Base-by-base conservation (phyloP, 1,139 yeast species). In the Suhomyces kunorum region DNA sequence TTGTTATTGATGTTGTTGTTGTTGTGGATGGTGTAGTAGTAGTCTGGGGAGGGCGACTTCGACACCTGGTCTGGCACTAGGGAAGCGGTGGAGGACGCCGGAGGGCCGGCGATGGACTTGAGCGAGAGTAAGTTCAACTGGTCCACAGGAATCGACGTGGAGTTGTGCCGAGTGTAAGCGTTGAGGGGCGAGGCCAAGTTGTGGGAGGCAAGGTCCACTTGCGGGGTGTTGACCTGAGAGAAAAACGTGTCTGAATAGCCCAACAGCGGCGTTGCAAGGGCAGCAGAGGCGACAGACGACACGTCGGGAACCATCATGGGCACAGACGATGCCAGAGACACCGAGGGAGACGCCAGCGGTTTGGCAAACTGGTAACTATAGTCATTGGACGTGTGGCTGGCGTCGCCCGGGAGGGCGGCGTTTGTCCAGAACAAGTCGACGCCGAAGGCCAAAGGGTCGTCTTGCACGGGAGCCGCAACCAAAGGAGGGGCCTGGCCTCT, bases 81-180 rank as follows among this genome's bases (percentile, higher is more conserved):
- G 14, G 36, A 20, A 18, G 42, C 28, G 18, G 40, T 13, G 6
- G 40, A 29, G 14, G 38, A 13, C n/a, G 27, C 6, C 11, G 34
- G 26, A 5, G 39, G 34, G 2, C 17, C 34, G 15, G 36, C 20
- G 18, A 38, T 23, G 15, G 38, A 11, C 27, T 35, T 35, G 15
- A 48, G 38, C 6, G 49, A 40, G n/a, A 48, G 44, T 16, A 46
- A 35, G 27, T 44, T 45, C 41, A 48, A 41, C 36, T 46, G 49
- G 30, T 48, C 51, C 13, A 48, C 47, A 1, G 51, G 51, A 9
- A 48, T 40, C 7, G 49, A 30, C 14, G 47, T 41, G 32, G 47
- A 46, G 39, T 45, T 39, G 34, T 42, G 45, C 16, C 45, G 35
- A 35, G 39, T 34, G 34, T 34, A 32, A 34, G 34, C 30, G 41